Percentiles rank a stretch among this genome's conserved stretches.
phyloP scores from a whole-genome alignment of 2,329 filamentous ascomycete genomes.

The Phialophora chinensis region DNA sequence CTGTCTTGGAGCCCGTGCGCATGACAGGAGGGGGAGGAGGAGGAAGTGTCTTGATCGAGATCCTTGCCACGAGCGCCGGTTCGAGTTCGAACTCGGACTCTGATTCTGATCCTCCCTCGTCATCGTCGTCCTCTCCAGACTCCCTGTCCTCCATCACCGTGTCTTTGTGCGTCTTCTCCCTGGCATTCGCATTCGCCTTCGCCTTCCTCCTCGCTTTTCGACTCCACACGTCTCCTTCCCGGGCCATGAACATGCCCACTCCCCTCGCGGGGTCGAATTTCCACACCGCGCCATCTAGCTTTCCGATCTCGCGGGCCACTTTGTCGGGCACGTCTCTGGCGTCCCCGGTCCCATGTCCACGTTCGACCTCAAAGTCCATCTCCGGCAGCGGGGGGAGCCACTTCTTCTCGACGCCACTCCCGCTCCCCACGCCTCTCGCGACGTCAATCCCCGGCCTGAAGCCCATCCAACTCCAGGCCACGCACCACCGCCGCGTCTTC shows the following conservation, averaged over 20 bases:
- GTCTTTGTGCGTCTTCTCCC: slow-evolving; percentile 52
- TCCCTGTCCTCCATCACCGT: slow-evolving; percentile 51
- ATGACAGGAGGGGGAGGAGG: not conserved
- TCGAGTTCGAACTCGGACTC: slow-evolving; percentile 20
- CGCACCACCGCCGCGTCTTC: slow-evolving; percentile 81
- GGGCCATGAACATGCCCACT: slow-evolving; percentile 66
- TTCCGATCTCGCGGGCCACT: slow-evolving; percentile 57
- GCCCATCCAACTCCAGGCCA: slow-evolving; percentile 83
- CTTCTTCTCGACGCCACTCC: slow-evolving; percentile 53
- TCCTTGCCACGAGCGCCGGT: slow-evolving; percentile 27
- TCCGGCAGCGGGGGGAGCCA: slow-evolving; percentile 60
- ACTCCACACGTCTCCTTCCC: slow-evolving; percentile 76
- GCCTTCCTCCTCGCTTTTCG: slow-evolving; percentile 70
- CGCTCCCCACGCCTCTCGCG: slow-evolving; percentile 43
- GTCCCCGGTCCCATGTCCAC: slow-evolving; percentile 43
- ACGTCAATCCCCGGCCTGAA: slow-evolving; percentile 66
- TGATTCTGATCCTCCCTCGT: slow-evolving; percentile 2
- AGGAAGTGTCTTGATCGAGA: slow-evolving; percentile 10
- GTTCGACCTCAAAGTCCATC: slow-evolving; percentile 50
- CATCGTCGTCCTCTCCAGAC: slow-evolving; percentile 2
- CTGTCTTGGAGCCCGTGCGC: slow-evolving; percentile 5
- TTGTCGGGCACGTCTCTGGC: slow-evolving; percentile 39
- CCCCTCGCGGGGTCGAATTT: slow-evolving; percentile 62
- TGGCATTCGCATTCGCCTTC: slow-evolving; percentile 40
- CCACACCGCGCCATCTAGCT: slow-evolving; percentile 67